A percentile compares a stretch with the other conserved stretches of the same genome.
Conservation (phyloP, 371 early-diverging fungal genomes). For the Phascolomyces articulosus region DNA sequence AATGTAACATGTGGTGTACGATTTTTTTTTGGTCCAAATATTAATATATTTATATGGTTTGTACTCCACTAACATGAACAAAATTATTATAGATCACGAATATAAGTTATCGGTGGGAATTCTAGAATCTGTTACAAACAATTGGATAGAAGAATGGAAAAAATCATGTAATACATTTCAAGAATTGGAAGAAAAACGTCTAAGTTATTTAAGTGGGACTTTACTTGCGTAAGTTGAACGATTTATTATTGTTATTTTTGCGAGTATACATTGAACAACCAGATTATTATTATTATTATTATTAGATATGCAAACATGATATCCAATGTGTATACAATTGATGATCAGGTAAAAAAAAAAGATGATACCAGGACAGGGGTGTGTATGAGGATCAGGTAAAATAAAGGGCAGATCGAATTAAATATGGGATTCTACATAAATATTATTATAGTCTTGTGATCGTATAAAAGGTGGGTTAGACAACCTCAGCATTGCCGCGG, state of each 20-base stretch:
- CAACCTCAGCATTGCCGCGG: conserved; percentile 12
- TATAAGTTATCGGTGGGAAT: conserved; percentile 16
- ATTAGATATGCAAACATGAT: conserved; percentile 32
- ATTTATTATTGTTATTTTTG: too few species aligned
- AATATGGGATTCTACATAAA: too few species aligned
- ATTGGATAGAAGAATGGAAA: conserved; percentile 15
- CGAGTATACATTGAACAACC: neutral
- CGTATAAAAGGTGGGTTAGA: conserved; percentile 22
- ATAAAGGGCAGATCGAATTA: too few species aligned
- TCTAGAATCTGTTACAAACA: conserved; percentile 4
- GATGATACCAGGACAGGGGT: too few species aligned
- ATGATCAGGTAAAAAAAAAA: conserved; percentile 24
- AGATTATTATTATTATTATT: neutral
- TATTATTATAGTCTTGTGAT: conserved; percentile 18
- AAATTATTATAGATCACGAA: conserved; percentile 14
- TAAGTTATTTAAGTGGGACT: conserved; percentile 21
- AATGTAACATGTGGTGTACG: neutral
- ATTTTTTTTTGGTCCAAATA: neutral
- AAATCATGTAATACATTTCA: conserved; percentile 14
- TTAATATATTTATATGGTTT: neutral
- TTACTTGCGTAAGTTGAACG: conserved; percentile 23
- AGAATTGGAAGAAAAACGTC: conserved; percentile 21
- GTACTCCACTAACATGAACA: neutral
- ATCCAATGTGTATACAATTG: conserved; percentile 25
- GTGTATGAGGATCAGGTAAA: conserved; percentile 20